Conservation (phyloP, 2,329 filamentous ascomycete genomes). For the Macrophomina tecta region DNA sequence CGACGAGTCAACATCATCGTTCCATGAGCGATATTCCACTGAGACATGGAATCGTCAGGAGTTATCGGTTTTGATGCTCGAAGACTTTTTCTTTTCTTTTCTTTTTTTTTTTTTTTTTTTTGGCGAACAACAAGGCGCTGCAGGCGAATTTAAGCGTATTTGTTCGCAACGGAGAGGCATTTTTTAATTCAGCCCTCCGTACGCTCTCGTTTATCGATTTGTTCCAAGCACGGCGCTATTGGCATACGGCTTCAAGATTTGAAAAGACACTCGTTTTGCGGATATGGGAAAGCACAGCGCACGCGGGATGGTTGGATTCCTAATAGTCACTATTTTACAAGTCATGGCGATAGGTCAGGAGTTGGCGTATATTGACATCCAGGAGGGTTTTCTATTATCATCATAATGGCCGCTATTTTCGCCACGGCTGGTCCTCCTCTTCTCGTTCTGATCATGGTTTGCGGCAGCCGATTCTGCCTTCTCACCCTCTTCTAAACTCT, state of each 20-base stretch:
- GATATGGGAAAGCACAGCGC: conserved; percentile 1
- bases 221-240: conserved; percentile 13
- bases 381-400: background rate
- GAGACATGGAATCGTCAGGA: background rate
- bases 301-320: background rate
- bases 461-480: background rate
- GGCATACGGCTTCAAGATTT: conserved; percentile 5
- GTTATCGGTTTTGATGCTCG: background rate
- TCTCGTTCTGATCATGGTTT: background rate
- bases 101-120: background rate
- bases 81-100: background rate
- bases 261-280: conserved; percentile 9
- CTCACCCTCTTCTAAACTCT: background rate
- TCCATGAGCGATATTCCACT: background rate
- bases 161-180: background rate
- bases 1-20: background rate
- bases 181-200: background rate
- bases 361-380: conserved; percentile 7
- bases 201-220: background rate
- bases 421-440: conserved; percentile 9
- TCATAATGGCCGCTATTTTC: background rate
- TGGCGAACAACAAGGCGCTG: conserved; percentile 4
- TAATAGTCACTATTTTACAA: conserved; percentile 8
- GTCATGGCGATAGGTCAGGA: conserved; percentile 19
- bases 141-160: conserved; percentile 10